Evolutionary conservation across 2,329 filamentous ascomycete species (phyloP).

Genomic region (Nigrograna mackinnonii): DNA sequence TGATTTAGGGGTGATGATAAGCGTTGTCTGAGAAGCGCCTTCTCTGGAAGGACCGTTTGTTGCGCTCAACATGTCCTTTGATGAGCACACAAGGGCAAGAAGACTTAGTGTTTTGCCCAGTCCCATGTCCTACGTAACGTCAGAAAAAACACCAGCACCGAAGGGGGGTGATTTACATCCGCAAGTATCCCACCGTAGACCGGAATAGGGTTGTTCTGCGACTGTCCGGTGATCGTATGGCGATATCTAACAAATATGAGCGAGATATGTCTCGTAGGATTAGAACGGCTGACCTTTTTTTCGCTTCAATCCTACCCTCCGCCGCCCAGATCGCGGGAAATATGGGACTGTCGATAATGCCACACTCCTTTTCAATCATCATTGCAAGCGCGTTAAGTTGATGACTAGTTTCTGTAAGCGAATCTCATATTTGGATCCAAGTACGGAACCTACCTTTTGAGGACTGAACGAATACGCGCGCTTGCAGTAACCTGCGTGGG

Average conservation of each 20-base stretch:
- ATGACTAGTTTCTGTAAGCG: background rate
- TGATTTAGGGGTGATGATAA: no score
- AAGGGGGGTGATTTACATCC: no score
- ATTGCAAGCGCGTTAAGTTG: background rate
- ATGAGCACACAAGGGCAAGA: no score
- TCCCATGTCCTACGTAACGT: no score
- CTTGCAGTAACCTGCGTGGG: background rate
- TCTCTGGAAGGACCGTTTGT: no score
- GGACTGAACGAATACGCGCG: background rate
- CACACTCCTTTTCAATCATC: background rate
- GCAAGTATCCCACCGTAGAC: background rate
- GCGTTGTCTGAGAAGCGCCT: no score
- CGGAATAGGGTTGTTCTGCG: background rate
- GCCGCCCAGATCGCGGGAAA: background rate
- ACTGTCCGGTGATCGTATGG: background rate
- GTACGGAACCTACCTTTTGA: background rate
- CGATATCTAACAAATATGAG: background rate
- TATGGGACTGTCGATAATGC: background rate
- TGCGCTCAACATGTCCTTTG: no score
- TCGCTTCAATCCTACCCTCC: background rate
- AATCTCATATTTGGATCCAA: background rate
- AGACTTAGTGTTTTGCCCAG: no score
- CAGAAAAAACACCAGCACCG: no score
- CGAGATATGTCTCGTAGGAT: background rate
- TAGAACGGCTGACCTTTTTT: background rate